Evolutionary conservation across 2,329 filamentous ascomycete genomes (phyloP).

Genomic region (Colletotrichum filicis): DNA sequence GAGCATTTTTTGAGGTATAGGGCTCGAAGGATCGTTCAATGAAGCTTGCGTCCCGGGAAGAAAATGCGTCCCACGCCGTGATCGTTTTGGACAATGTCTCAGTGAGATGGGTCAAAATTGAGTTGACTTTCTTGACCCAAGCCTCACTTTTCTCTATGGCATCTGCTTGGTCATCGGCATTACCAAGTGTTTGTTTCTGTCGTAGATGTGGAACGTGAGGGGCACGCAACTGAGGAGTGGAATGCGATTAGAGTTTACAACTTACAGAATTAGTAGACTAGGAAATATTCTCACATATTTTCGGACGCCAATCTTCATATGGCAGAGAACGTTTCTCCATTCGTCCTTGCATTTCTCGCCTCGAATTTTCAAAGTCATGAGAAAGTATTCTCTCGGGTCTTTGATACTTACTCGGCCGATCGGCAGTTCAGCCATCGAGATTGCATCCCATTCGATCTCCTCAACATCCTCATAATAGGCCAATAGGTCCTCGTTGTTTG

Average conservation of each 20-base stretch:
- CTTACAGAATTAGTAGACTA: too few species aligned
- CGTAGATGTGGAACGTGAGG: background rate
- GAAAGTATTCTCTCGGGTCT: conserved; percentile 3
- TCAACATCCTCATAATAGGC: too few species aligned
- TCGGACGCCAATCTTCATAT: too few species aligned
- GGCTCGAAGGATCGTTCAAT: background rate
- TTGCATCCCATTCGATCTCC: too few species aligned
- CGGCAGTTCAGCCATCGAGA: too few species aligned
- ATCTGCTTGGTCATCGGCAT: background rate
- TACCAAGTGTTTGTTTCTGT: background rate
- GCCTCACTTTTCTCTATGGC: background rate
- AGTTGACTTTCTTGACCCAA: background rate
- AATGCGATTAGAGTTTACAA: too few species aligned
- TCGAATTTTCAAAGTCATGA: background rate
- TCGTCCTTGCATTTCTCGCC: background rate
- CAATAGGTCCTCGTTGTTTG: too few species aligned
- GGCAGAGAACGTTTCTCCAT: background rate
- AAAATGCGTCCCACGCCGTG: background rate
- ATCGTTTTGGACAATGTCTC: background rate
- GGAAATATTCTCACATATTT: too few species aligned
- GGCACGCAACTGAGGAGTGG: background rate
- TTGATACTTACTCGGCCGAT: too few species aligned
- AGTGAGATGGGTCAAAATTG: background rate
- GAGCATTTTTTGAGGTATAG: background rate
- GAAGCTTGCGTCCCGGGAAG: background rate